phyloP scores from a whole-genome alignment of 208 protist species.

The Acanthamoeba triangularis region DNA sequence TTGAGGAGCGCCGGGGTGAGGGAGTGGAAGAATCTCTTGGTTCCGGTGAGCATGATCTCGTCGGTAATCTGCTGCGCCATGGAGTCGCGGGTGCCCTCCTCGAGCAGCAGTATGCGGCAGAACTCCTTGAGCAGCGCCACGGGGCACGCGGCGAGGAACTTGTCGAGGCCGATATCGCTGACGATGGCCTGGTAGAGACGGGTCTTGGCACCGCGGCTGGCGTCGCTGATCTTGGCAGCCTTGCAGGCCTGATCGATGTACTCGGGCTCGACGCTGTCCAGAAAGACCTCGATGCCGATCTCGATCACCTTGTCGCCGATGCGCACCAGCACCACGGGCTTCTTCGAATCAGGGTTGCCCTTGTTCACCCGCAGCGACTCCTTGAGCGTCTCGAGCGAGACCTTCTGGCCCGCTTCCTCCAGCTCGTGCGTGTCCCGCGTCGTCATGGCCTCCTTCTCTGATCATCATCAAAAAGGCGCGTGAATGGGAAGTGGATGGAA shows the following conservation, averaged over 20 bases:
- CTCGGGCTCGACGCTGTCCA: not conserved
- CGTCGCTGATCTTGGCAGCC: not conserved
- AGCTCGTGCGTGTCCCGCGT: constrained; percentile 65
- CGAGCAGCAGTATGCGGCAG: constrained; percentile 61
- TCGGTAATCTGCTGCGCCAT: constrained; percentile 67
- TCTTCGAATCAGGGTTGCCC: constrained; percentile 50
- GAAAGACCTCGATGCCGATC: constrained; percentile 66
- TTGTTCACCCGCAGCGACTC: constrained; percentile 18
- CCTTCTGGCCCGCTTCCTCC: constrained; percentile 59
- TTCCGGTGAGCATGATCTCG: constrained; percentile 74
- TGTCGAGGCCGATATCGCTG: constrained; percentile 1
- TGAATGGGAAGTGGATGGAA: not conserved
- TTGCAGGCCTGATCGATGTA: constrained; percentile 21
- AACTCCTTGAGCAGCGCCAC: constrained; percentile 50
- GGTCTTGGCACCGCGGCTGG: not conserved
- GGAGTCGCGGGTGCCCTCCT: constrained; percentile 57
- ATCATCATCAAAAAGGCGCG: not conserved
- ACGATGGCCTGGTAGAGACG: not conserved
- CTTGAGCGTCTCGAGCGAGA: constrained; percentile 48
- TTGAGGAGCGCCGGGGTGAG: constrained; percentile 6
- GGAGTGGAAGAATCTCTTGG: constrained; percentile 64
- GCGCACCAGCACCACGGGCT: constrained; percentile 21
- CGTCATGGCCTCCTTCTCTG: not conserved
- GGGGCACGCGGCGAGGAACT: constrained; percentile 44
- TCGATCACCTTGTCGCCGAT: constrained; percentile 68